These are phyloP conservation scores for Colletotrichum sp. DNA, from an alignment of 2,329 filamentous ascomycete species.

Conservation along the genomic window DNA sequence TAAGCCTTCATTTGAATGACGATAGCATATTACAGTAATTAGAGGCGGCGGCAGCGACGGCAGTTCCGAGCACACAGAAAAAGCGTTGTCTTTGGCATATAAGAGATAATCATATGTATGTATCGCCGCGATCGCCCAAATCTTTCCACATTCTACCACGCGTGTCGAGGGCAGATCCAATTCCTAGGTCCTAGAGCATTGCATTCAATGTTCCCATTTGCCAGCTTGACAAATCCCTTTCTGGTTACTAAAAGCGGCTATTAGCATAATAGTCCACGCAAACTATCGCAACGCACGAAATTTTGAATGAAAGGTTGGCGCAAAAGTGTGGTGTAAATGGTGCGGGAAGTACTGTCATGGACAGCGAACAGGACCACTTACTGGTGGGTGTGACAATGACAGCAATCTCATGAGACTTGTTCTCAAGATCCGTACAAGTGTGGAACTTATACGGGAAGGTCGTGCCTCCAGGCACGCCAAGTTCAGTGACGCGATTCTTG, in stretches of 20 bases:
- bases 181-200: neutral
- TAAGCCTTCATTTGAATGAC: neutral
- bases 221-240: neutral
- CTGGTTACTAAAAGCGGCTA: neutral
- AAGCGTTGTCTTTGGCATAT: rapidly evolving
- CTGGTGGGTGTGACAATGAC: neutral
- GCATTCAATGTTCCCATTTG: neutral
- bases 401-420: neutral
- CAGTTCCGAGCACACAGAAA: neutral
- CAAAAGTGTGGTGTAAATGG: neutral
- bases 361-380: rapidly evolving
- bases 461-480: neutral
- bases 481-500: neutral
- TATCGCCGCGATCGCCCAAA: neutral
- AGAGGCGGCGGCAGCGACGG: neutral
- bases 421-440: neutral
- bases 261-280: neutral
- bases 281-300: neutral
- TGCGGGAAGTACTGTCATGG: rapidly evolving
- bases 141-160: neutral
- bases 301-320: neutral
- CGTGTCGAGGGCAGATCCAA: neutral
- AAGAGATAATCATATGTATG: rapidly evolving
- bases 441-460: neutral
- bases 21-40: neutral